A percentile compares a stretch with the other conserved stretches of the same genome.
phyloP scores from a whole-genome alignment of 441 rosid genomes.

The Pelargonium fulgidum region DNA sequence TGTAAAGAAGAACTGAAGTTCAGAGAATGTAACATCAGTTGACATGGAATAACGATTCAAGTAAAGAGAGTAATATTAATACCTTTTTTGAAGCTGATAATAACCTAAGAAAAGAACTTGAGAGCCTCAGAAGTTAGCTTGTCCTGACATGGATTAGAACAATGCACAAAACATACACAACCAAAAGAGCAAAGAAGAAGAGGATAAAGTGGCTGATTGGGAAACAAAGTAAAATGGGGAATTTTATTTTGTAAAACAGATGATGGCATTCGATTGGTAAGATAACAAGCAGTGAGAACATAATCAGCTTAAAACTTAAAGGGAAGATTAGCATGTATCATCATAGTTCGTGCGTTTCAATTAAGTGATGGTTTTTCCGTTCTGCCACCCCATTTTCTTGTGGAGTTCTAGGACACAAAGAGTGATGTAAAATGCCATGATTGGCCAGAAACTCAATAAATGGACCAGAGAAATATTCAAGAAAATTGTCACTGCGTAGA shows the following conservation, averaged over 20 bases:
- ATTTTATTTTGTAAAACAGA: background rate
- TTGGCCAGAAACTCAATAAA: background rate
- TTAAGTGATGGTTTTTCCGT: slow-evolving; percentile 5
- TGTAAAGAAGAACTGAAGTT: background rate
- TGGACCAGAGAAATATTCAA: background rate
- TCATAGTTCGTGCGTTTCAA: background rate
- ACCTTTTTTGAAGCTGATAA: slow-evolving; percentile 6
- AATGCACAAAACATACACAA: background rate
- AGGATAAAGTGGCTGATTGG: background rate
- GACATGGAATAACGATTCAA: background rate
- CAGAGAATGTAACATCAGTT: background rate
- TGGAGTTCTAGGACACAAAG: slow-evolving; percentile 5
- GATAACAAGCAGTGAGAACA: slow-evolving; percentile 1
- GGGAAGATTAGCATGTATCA: background rate
- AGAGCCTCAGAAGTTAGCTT: background rate
- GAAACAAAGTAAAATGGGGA: slow-evolving; percentile 5
- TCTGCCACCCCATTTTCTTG: slow-evolving; percentile 9
- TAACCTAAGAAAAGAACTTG: slow-evolving; percentile 3
- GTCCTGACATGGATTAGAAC: background rate
- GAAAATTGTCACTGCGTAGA: background rate
- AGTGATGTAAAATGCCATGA: slow-evolving; percentile 4
- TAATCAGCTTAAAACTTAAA: slow-evolving; percentile 1
- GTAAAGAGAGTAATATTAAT: background rate
- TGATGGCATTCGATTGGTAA: slow-evolving; percentile 12
- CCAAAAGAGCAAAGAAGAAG: background rate